These are phyloP conservation scores for Chytriomyces sp. DNA, from an alignment of 192 early-diverging fungal genomes.

Conservation along the genomic window DNA sequence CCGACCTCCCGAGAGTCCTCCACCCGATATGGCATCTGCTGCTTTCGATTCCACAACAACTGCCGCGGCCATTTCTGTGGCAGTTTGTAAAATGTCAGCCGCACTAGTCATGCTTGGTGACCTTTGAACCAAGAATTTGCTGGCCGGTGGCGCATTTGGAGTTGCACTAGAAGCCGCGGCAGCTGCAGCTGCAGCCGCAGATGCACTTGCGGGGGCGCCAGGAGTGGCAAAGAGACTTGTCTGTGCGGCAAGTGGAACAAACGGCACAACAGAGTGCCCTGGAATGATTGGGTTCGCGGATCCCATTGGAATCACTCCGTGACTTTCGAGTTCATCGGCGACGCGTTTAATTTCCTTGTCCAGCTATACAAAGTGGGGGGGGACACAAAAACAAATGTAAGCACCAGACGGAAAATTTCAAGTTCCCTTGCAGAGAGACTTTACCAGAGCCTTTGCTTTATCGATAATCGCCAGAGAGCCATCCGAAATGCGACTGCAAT, in stretches of 20 bases:
- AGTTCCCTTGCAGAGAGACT: not conserved
- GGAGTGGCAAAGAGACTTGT: not conserved
- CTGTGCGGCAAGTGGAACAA: not conserved
- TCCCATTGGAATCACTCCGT: slow-evolving; percentile 7
- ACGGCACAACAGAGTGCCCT: not conserved
- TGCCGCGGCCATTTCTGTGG: slow-evolving; percentile 20
- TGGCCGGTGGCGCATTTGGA: not conserved
- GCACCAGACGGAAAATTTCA: not conserved
- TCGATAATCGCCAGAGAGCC: slow-evolving; percentile 26
- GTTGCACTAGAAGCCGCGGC: not conserved
- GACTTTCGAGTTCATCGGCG: slow-evolving; percentile 4
- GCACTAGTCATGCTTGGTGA: not conserved
- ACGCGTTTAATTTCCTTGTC: slow-evolving; percentile 29
- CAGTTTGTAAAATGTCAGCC: slow-evolving; percentile 26
- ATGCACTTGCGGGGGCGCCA: not conserved
- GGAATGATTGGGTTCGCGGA: not conserved
- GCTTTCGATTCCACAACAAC: slow-evolving; percentile 31
- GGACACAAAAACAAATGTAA: not conserved
- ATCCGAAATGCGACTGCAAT: slow-evolving; percentile 24
- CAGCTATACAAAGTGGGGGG: not conserved
- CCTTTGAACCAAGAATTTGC: slow-evolving; percentile 12
- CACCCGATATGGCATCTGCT: not conserved
- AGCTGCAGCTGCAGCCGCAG: not conserved
- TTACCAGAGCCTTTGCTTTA: slow-evolving; percentile 10
- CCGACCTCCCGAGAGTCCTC: not conserved